These are phyloP conservation scores for Aureobasidium vineae DNA, from an alignment of 2,329 filamentous ascomycete species.

Conservation along the genomic window DNA sequence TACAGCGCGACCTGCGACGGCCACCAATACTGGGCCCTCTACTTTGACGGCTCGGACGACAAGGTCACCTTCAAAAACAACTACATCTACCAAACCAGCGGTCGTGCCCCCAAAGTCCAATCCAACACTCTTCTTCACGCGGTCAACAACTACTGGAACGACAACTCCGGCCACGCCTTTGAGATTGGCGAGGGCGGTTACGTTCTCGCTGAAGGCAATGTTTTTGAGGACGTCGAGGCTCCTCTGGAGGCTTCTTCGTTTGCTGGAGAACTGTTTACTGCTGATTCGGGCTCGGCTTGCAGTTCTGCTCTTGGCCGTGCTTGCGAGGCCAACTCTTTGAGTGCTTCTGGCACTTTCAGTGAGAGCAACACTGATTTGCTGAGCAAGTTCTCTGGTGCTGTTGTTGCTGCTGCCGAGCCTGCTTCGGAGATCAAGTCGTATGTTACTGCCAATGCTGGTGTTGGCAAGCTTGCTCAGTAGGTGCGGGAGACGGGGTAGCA, in stretches of 20 bases:
- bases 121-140: slow-evolving; percentile 57
- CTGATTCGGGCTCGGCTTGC: slow-evolving; percentile 45
- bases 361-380: slow-evolving; percentile 49
- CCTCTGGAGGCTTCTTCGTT: slow-evolving; percentile 40
- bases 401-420: slow-evolving; percentile 48
- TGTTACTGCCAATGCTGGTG: slow-evolving; percentile 44
- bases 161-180: slow-evolving; percentile 55
- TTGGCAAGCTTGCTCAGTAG: slow-evolving; percentile 40
- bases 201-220: slow-evolving; percentile 52
- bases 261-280: slow-evolving; percentile 43
- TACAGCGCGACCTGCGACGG: slow-evolving; percentile 59
- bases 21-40: slow-evolving; percentile 61
- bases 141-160: slow-evolving; percentile 59
- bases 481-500: neutral
- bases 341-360: slow-evolving; percentile 29
- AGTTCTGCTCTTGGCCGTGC: slow-evolving; percentile 47
- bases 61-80: slow-evolving; percentile 59
- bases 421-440: slow-evolving; percentile 32
- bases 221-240: slow-evolving; percentile 40
- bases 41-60: slow-evolving; percentile 56
- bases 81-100: slow-evolving; percentile 59
- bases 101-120: slow-evolving; percentile 55
- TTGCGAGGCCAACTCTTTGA: slow-evolving; percentile 51
- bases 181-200: slow-evolving; percentile 43
- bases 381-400: slow-evolving; percentile 53